Evolutionary conservation across 202 grass and related monocot genomes (phyloP).

Genomic region (Schoenoplectus tabernaemontani): DNA sequence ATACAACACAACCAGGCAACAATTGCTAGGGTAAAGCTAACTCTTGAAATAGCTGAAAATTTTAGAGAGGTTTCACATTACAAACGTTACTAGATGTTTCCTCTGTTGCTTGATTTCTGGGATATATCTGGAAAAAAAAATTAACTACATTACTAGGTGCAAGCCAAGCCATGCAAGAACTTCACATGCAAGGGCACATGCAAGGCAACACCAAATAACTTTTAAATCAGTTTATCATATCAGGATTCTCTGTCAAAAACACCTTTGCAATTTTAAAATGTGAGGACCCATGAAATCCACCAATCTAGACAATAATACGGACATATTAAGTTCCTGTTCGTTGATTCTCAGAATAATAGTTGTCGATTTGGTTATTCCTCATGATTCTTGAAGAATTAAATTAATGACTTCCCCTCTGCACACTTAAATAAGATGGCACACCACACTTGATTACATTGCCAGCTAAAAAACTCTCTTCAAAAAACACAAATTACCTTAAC

Average conservation of each 20-base stretch:
- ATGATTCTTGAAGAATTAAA: neutral
- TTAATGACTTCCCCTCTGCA: neutral
- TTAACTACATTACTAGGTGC: neutral
- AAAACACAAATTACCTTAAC: neutral
- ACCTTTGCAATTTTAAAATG: constrained; percentile 2
- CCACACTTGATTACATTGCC: neutral
- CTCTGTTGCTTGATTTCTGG: neutral
- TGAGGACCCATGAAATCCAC: neutral
- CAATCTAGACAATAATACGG: constrained; percentile 8
- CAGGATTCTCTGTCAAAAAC: constrained; percentile 22
- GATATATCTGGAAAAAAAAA: neutral
- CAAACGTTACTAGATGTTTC: neutral
- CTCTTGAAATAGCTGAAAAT: neutral
- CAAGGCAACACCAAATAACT: neutral
- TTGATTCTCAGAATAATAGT: constrained; percentile 9
- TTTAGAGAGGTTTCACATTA: neutral
- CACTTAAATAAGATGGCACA: neutral
- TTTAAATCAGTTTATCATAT: constrained; percentile 14
- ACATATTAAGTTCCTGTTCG: neutral
- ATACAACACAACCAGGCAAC: neutral
- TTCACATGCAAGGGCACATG: constrained; percentile 13
- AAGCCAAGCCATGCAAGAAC: neutral
- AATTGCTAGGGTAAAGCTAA: neutral
- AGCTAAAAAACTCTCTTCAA: neutral
- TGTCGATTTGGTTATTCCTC: neutral